These are phyloP conservation scores for Perkinsus chesapeaki DNA, from an alignment of 169 alveolate genomes.

Conservation along the genomic window DNA sequence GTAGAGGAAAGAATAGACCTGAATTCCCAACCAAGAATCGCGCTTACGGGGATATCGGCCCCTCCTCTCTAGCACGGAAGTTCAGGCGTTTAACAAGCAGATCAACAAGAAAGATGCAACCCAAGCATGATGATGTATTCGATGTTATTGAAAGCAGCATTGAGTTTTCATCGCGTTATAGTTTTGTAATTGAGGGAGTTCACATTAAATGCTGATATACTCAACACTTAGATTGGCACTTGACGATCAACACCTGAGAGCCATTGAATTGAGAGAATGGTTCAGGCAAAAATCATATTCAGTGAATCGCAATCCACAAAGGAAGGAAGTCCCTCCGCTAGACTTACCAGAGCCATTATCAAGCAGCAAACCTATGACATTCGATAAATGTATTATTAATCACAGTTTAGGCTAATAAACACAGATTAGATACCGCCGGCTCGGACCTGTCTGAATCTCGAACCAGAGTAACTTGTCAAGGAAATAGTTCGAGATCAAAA, in stretches of 20 bases:
- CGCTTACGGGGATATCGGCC: no score
- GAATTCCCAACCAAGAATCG: no score
- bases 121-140: background rate
- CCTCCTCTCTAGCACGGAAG: no score
- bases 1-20: no score
- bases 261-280: background rate
- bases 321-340: background rate
- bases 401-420: background rate
- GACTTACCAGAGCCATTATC: background rate
- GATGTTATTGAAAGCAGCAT: background rate
- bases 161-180: background rate
- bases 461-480: background rate
- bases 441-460: background rate
- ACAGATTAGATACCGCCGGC: background rate
- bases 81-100: background rate
- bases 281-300: background rate
- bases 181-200: background rate
- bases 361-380: background rate
- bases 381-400: background rate
- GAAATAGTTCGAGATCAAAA: background rate
- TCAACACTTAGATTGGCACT: background rate
- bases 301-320: background rate
- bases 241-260: background rate
- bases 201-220: background rate
- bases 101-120: background rate